Conservation (phyloP, 176 grass and related monocot species). For the Elaeis guineensis region DNA sequence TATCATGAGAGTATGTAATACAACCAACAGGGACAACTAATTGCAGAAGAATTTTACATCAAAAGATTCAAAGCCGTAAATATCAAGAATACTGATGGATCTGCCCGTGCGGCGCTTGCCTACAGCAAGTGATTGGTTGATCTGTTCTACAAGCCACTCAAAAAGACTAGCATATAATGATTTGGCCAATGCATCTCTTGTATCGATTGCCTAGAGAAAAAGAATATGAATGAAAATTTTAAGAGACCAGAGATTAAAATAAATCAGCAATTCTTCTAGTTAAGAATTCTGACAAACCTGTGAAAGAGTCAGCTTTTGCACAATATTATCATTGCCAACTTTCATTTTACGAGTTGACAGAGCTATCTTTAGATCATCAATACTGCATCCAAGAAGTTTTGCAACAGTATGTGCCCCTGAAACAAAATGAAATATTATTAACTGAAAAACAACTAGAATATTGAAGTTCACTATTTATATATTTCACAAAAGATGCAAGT, state of each 20-base stretch:
- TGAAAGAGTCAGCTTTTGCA: constrained; percentile 94
- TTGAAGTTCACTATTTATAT: no score
- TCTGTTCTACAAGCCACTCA: constrained; percentile 94
- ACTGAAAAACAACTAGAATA: no score
- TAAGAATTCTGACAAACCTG: constrained; percentile 55
- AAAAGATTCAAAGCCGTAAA: constrained; percentile 98
- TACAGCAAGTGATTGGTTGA: constrained; percentile 85
- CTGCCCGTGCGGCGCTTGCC: constrained; percentile 75
- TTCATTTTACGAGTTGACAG: constrained; percentile 97
- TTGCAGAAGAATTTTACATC: constrained; percentile 40
- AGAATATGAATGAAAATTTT: constrained; percentile 16
- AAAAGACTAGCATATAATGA: constrained; percentile 95
- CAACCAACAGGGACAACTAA: constrained; percentile 13
- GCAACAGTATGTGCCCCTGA: constrained; percentile 76
- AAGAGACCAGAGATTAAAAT: constrained; percentile 11
- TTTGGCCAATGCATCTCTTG: constrained; percentile 94
- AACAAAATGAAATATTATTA: constrained; percentile 11
- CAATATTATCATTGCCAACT: constrained; percentile 92
- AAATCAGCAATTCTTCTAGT: constrained; percentile 9
- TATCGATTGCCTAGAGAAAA: constrained; percentile 70
- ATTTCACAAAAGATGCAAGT: no score
- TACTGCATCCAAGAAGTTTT: constrained; percentile 85
- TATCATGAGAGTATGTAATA: constrained; percentile 23
- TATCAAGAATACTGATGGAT: constrained; percentile 99
- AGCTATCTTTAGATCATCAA: constrained; percentile 58